Base-by-base conservation (phyloP, 129 eudicot species). In the Sambucus nigra region DNA sequence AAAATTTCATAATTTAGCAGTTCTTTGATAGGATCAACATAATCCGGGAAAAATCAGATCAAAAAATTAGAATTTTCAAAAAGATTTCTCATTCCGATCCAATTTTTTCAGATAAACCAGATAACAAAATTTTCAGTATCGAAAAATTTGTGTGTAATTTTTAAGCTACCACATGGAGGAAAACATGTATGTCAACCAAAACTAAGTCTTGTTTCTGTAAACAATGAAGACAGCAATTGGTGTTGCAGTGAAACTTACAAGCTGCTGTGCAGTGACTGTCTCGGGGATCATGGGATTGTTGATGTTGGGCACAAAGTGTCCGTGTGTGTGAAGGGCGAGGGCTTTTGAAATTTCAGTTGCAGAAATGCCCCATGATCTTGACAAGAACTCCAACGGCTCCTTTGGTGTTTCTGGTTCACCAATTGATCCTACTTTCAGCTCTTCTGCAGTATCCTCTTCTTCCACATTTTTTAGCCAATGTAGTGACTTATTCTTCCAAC, bases 311-410 rank as follows among this genome's bases (percentile, higher is more conserved):
- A 47, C 3, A 16, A 58, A 64, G 25, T 62, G 78, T 48, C 65
- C 70, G 6, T 23, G 50, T 20, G 26, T 13, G 41, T 28, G 73
- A 53, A 48, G 29, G 35, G 89, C 80, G 18, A 83, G 74, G 47
- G 94, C 95, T 72, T 76, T 79, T 5, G 95, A 81, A 49, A 85
- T 72, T 51, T 85, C 94, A 0, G 65, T 61, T 14, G 94, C 95
- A 57, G 95, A 85, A 29, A 81, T 49, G 48, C 94, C 82, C 94
- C 95, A 91, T 31, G 98, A 91, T 60, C 95, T 71, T 25, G 98
- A 85, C 67, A 91, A 51, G 59, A 85, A 91, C 59, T 91, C 94
- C 89, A 91, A 76, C 11, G 95, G 89, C 78, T 85, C 98, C 47
- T 47, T 60, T 14, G 98, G 95, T 23, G 95, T 91, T 42, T 84